Evolutionary conservation across 345 rosid genomes (phyloP).

Genomic region (Sisymbrium altissimum): DNA sequence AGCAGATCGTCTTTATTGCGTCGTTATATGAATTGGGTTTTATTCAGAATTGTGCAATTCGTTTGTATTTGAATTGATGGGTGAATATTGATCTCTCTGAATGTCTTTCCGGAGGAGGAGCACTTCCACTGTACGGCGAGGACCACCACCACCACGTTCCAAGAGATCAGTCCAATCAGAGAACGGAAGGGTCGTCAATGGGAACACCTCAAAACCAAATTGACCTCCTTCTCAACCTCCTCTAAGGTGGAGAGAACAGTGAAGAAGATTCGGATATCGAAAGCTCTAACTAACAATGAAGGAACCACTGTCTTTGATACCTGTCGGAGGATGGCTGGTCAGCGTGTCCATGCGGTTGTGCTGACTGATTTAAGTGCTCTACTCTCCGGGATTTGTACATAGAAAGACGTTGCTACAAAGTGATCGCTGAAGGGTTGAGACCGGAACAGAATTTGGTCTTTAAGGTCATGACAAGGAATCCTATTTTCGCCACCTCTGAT

Average conservation of each 20-base stretch:
- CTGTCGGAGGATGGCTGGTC: slow-evolving; percentile 88
- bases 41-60: background rate
- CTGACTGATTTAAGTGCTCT: slow-evolving; percentile 88
- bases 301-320: slow-evolving; percentile 89
- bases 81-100: background rate
- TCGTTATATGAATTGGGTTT: background rate
- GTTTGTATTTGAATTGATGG: background rate
- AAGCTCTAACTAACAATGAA: slow-evolving; percentile 94
- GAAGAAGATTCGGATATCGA: slow-evolving; percentile 80
- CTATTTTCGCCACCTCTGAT: slow-evolving; percentile 82
- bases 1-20: background rate
- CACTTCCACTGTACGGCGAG: slow-evolving; percentile 46
- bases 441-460: slow-evolving; percentile 90
- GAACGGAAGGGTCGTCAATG: slow-evolving; percentile 46
- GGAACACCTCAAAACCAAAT: slow-evolving; percentile 56
- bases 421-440: slow-evolving; percentile 88
- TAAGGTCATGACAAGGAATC: slow-evolving; percentile 88
- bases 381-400: slow-evolving; percentile 89
- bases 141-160: slow-evolving; percentile 36
- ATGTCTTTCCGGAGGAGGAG: slow-evolving; percentile 39
- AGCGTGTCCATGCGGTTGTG: slow-evolving; percentile 85
- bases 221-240: slow-evolving; percentile 62
- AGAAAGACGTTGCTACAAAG: slow-evolving; percentile 87
- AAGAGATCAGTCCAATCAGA: slow-evolving; percentile 52
- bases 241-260: slow-evolving; percentile 76